Evolutionary conservation across 1,284 basidiomycete genomes (phyloP), one percentile per base, ranked within the genome.

Genomic region (Puccinia horiana): DNA sequence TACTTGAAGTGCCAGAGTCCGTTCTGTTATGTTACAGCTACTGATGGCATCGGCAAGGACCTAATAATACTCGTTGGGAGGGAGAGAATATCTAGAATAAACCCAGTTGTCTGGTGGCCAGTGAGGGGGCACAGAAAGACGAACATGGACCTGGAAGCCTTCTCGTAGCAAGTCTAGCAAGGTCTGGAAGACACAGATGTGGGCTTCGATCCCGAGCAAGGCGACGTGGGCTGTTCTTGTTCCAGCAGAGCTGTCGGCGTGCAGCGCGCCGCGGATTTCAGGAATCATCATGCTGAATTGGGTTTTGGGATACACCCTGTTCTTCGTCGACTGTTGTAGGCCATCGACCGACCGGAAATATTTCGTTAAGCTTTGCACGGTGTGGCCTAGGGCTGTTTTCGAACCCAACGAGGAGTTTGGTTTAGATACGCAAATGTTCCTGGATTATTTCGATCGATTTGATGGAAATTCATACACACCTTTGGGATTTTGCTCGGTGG

Each of bases 111-210:
- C 2, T 18, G 29, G 58, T 12, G 9, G 3, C 5, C 9, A 61
- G 58, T 4, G 29, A 9, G 29, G 16, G 11, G 14, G 29, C 26
- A 44, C 1, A 6, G 16, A 23, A 26, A 2, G 37, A 75, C 73
- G 44, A 9, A 75, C 83, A 52, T 84, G 84, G 5, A 86, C 85
- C 26, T 84, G 83, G 20, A 84, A 82, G n/a, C 85, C 85, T 29
- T 80, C 72, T 26, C 84, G 83, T 3, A 86, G 76, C 26, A 86
- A 77, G 75, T 86, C 85, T n/a, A 86, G 83, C 0, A 83, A 83
- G 29, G 85, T 85, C 81, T 86, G 85, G 2, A 86, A 83, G 8
- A 86, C 84, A 54, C 85, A 86, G n/a, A 86, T 85, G 49, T 86
- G 85, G 42, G 84, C 78, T 49, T 86, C 85, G 72, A 65, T 67